A percentile compares a stretch with the other conserved stretches of the same genome.
phyloP scores from a whole-genome alignment of 1,139 yeast species.

The Suhomyces anneliseae region DNA sequence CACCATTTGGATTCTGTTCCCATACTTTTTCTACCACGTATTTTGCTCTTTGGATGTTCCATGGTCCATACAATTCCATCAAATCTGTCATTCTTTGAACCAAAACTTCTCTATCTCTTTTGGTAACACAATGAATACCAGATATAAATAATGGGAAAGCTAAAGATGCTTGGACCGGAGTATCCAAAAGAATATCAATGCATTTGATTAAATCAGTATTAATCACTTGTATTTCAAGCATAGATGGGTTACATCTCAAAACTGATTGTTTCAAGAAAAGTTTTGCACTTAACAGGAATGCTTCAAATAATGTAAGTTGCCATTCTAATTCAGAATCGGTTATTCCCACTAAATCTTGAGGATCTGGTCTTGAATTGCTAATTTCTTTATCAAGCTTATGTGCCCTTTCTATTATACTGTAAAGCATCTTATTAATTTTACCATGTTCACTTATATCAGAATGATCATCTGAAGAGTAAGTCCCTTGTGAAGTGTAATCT shows the following conservation, averaged over 20 bases:
- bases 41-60: slow-evolving; percentile 63
- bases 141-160: slow-evolving; percentile 79
- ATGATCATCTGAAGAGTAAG: slow-evolving; percentile 9
- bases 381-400: slow-evolving; percentile 50
- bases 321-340: slow-evolving; percentile 57
- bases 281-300: slow-evolving; percentile 69
- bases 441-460: slow-evolving; percentile 31
- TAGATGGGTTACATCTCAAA: slow-evolving; percentile 57
- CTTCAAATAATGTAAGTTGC: slow-evolving; percentile 70
- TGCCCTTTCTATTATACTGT: slow-evolving; percentile 36
- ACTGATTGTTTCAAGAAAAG: slow-evolving; percentile 68
- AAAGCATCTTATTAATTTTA: slow-evolving; percentile 22
- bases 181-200: slow-evolving; percentile 61
- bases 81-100: slow-evolving; percentile 53
- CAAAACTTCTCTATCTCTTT: slow-evolving; percentile 52
- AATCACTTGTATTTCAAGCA: slow-evolving; percentile 63
- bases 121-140: slow-evolving; percentile 63
- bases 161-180: slow-evolving; percentile 68
- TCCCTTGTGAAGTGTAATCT: neutral
- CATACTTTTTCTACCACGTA: slow-evolving; percentile 57
- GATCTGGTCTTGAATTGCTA: slow-evolving; percentile 54
- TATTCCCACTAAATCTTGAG: slow-evolving; percentile 47
- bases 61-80: slow-evolving; percentile 62
- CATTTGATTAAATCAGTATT: slow-evolving; percentile 55
- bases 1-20: slow-evolving; percentile 40